A percentile compares a stretch with the other conserved stretches of the same genome.
Conservation (phyloP, 2,329 filamentous ascomycete species). For the Hypocreales sp. region DNA sequence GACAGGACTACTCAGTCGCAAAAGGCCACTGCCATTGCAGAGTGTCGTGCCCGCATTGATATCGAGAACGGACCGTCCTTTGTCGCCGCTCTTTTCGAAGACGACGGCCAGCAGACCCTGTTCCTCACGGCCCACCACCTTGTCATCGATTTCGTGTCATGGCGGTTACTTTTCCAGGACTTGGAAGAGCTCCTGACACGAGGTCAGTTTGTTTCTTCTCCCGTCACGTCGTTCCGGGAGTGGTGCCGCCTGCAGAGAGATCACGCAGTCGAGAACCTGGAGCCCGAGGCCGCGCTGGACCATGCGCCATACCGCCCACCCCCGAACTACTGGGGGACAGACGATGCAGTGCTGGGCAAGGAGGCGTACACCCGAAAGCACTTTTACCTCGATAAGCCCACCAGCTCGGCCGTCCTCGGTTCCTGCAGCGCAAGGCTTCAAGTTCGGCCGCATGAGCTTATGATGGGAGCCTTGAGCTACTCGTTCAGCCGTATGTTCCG, state of each 20-base stretch:
- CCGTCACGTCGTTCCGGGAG: background rate
- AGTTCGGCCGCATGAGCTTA: constrained; percentile 16
- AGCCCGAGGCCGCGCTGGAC: background rate
- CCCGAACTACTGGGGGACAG: too few relatives aligned
- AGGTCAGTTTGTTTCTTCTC: background rate
- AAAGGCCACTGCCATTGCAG: background rate
- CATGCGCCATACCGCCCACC: too few relatives aligned
- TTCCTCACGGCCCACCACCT: constrained; percentile 1
- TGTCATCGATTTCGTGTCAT: constrained; percentile 1
- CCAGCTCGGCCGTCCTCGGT: constrained; percentile 6
- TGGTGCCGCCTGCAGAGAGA: background rate
- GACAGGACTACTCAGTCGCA: background rate
- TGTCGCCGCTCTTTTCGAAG: background rate
- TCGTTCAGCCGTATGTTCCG: constrained; percentile 14
- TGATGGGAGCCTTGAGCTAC: constrained; percentile 12
- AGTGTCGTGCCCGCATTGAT: background rate
- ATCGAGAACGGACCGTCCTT: background rate
- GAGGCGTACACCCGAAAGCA: too few relatives aligned
- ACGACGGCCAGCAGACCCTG: background rate
- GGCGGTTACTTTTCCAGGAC: background rate
- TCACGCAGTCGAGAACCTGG: background rate
- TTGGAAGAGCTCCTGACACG: constrained; percentile 1
- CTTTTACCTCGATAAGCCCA: background rate
- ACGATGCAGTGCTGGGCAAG: too few relatives aligned
- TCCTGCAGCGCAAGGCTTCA: constrained; percentile 8